phyloP scores from a whole-genome alignment of 495 filamentous ascomycete species.

The Letharia columbiana region DNA sequence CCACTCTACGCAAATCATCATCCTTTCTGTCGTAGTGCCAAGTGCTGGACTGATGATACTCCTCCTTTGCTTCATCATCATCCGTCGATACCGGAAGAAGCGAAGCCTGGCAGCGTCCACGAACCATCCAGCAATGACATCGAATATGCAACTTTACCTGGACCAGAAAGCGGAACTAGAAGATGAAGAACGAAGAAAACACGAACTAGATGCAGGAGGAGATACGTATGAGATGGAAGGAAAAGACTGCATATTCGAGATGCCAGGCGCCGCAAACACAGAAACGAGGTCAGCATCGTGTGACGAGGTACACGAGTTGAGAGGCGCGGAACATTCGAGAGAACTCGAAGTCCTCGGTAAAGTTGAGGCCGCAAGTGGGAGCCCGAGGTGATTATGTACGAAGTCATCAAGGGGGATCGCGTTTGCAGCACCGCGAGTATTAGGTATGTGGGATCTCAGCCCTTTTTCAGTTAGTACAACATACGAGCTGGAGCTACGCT shows the following conservation, averaged over 20 bases:
- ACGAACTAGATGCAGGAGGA: background rate
- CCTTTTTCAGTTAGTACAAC: background rate
- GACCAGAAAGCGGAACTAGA: conserved; percentile 9
- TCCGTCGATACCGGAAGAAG: background rate
- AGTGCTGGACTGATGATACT: background rate
- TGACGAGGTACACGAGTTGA: background rate
- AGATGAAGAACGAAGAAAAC: conserved; percentile 1
- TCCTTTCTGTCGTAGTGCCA: background rate
- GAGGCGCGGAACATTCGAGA: background rate
- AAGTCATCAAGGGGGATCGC: background rate
- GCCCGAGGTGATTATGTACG: background rate
- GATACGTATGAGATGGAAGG: background rate
- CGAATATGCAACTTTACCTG: background rate
- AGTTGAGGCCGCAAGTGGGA: background rate
- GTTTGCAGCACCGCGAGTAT: background rate
- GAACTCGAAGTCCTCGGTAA: background rate
- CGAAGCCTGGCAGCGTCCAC: background rate
- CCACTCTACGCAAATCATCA: background rate
- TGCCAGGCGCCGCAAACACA: background rate
- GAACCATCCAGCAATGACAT: background rate
- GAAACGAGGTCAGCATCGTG: background rate
- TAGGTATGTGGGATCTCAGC: background rate
- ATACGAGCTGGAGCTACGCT: no score
- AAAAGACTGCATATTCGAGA: background rate
- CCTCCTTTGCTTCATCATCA: background rate